A percentile compares a stretch with the other conserved stretches of the same genome.
These are phyloP conservation scores for Poa annua DNA, from an alignment of 176 grass and related monocot genomes.

Conservation along the genomic window DNA sequence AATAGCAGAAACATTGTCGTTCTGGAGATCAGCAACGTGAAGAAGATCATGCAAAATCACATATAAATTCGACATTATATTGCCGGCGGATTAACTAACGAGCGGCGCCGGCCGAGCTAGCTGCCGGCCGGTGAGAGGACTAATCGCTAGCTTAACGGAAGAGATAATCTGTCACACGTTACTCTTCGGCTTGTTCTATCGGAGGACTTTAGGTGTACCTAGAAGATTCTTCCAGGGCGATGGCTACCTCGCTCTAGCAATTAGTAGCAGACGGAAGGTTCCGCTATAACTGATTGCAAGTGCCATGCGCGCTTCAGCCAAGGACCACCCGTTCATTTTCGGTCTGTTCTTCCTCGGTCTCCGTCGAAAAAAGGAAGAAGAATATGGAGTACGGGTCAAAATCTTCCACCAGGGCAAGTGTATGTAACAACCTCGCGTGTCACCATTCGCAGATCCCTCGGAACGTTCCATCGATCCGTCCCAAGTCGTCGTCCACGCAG, in stretches of 20 bases:
- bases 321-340: no score
- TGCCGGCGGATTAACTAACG: not conserved
- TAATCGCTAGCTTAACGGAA: not conserved
- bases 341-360: no score
- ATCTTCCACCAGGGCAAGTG: no score
- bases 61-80: no score
- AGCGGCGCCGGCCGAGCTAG: not conserved
- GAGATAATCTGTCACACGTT: not conserved
- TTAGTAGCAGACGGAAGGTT: not conserved
- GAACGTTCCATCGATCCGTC: not conserved
- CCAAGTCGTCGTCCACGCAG: not conserved
- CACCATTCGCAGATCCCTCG: not conserved
- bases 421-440: no score
- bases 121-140: not conserved
- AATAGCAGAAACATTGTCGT: not conserved
- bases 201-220: not conserved
- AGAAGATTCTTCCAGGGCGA: slow-evolving; percentile 16
- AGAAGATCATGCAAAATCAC: not conserved
- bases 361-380: no score
- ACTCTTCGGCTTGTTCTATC: not conserved
- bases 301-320: no score
- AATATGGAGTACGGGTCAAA: no score
- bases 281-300: slow-evolving; percentile 8
- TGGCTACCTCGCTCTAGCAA: not conserved
- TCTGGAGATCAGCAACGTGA: not conserved